phyloP scores from a whole-genome alignment of 352 stramenopile species.

The Blastocystis sp. region DNA sequence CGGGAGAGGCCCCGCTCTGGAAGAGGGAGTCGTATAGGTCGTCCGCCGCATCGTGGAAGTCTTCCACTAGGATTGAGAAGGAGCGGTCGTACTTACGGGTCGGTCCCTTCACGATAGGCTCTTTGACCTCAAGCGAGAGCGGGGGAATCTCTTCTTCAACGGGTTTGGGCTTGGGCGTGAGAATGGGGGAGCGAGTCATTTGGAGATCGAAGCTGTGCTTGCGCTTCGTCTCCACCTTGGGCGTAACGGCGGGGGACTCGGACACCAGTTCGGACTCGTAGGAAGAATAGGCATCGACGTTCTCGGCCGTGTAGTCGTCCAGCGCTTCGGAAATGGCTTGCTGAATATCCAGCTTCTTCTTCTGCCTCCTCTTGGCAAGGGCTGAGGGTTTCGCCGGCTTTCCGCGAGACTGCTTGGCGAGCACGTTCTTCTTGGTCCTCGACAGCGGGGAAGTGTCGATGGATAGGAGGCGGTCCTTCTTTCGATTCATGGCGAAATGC shows the following conservation, averaged over 20 bases:
- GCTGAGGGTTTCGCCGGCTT: not conserved
- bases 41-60: not conserved
- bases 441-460: too few species aligned
- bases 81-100: not conserved
- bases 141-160: not conserved
- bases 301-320: conserved; percentile 39
- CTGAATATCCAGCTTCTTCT: not conserved
- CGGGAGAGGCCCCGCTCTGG: not conserved
- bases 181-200: not conserved
- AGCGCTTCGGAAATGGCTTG: conserved; percentile 40
- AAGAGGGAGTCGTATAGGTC: not conserved
- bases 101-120: not conserved
- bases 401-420: too few species aligned
- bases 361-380: not conserved
- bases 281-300: conserved; percentile 21
- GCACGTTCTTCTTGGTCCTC: too few species aligned
- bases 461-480: too few species aligned
- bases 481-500: too few species aligned
- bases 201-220: conserved; percentile 40
- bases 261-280: conserved; percentile 1
- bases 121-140: too few species aligned
- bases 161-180: not conserved
- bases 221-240: not conserved
- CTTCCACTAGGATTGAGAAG: not conserved
- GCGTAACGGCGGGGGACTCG: not conserved